Base-by-base conservation (phyloP, 139 green algal genomes). In the Chara braunii region DNA sequence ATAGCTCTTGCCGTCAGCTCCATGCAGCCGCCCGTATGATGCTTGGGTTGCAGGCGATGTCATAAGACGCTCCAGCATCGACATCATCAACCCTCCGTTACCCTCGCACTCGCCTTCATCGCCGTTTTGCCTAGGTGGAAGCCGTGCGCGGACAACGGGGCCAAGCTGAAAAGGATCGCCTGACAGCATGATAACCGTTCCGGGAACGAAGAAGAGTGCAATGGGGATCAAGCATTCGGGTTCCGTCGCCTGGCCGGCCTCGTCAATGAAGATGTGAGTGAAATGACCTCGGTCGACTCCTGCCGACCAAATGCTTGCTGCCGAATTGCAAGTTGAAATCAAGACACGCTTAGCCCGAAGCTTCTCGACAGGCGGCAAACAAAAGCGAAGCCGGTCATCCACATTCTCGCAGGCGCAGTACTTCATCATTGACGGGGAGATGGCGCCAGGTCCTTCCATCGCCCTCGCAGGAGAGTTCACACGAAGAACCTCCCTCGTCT, bases 131-230 rank as follows among this genome's bases (percentile, higher is more conserved):
- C n/a, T n/a, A n/a, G n/a, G n/a, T n/a, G n/a, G n/a, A 14, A 24
- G 22, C 6, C 24, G 51, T 3, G 35, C 24, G 36, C 57, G 57
- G 1, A 66, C 36, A 4, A 89, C 56, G 0, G 86, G 84, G 0
- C 83, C 83, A 30, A 92, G 80, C 81, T 92, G 86, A 26, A 75
- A 70, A 0, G 86, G 83, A 56, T 92, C 86, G 2, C 85, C 85
- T 8, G 78, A 83, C 12, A 93, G 64, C 43, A 93, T 54, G 11
- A 71, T 31, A 4, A 66, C 29, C 33, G 9, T 42, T 18, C 28
- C 26, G 43, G 23, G 37, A 51, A 24, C 35, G 12, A 1, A 43
- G n/a, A 18, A 59, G 7, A 22, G 23, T 9, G 29, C 37, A 37
- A 72, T 65, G 18, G 36, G 32, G 37, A 59, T 42, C 7, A 43